Evolutionary conservation across 306 rosid species (phyloP).

Genomic region (Senna tora): DNA sequence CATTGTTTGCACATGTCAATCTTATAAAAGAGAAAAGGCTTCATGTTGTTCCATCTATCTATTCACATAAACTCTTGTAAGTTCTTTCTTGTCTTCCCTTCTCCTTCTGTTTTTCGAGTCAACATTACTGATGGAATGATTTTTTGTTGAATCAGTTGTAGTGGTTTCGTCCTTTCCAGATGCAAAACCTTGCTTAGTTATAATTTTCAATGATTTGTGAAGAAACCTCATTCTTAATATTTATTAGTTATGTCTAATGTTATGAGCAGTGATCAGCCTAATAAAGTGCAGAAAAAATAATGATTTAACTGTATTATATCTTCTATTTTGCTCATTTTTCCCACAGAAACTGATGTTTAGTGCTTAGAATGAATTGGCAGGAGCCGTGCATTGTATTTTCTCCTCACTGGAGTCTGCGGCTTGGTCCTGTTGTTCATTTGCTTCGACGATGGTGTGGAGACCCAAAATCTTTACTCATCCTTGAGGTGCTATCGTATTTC

Average conservation of each 20-base stretch:
- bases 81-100: conserved; percentile 33
- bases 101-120: background rate
- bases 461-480: conserved; percentile 77
- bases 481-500: conserved; percentile 58
- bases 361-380: conserved; percentile 69
- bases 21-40: conserved; percentile 68
- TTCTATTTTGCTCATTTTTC: background rate
- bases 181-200: conserved; percentile 14
- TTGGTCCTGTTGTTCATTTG: conserved; percentile 85
- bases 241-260: conserved; percentile 6
- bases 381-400: conserved; percentile 88
- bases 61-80: conserved; percentile 72
- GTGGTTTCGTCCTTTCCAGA: background rate
- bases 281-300: conserved; percentile 9
- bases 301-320: background rate
- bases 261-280: background rate
- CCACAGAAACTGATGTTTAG: conserved; percentile 38
- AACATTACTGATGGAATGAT: background rate
- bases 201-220: conserved; percentile 1
- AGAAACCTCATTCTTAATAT: background rate
- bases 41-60: conserved; percentile 67
- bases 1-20: conserved; percentile 61
- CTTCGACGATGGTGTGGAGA: conserved; percentile 80
- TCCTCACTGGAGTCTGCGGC: conserved; percentile 87
- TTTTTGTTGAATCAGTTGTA: background rate